phyloP scores from a whole-genome alignment of 345 rosid species.

The Cardiospermum halicacabum region DNA sequence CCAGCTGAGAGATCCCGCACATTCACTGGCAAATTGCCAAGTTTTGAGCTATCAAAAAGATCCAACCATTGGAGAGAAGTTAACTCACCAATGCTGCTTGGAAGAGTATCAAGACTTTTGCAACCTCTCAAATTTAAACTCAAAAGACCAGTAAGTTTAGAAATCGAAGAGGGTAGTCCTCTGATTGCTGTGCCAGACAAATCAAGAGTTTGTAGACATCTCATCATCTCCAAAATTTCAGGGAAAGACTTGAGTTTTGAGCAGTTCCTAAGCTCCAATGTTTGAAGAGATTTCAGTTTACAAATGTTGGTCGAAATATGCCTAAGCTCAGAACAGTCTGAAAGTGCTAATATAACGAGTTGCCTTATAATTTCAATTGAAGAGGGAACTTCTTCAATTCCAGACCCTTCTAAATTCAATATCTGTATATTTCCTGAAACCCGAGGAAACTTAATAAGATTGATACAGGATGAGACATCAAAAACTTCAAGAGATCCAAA shows the following conservation, averaged over 20 bases:
- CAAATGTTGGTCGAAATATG: not conserved
- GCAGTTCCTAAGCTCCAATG: not conserved
- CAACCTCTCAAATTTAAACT: not conserved
- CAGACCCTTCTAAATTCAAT: not conserved
- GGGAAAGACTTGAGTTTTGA: not conserved
- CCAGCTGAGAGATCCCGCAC: not conserved
- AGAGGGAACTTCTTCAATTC: not conserved
- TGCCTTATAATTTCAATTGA: not conserved
- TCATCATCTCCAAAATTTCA: not conserved
- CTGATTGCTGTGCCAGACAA: not conserved
- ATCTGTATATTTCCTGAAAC: not conserved
- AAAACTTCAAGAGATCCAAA: not conserved
- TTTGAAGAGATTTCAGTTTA: not conserved
- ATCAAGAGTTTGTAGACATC: not conserved
- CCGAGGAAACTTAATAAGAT: not conserved
- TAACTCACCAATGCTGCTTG: not conserved
- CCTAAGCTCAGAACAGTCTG: not conserved
- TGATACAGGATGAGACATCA: not conserved
- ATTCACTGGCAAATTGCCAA: not conserved
- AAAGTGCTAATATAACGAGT: not conserved
- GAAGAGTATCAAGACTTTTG: not conserved
- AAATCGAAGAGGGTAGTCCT: not conserved
- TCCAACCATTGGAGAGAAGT: not conserved
- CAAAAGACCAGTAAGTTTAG: not conserved
- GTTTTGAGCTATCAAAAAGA: not conserved